Evolutionary conservation across 2,329 filamentous ascomycete species (phyloP).

Genomic region (Verticillium dahliae): DNA sequence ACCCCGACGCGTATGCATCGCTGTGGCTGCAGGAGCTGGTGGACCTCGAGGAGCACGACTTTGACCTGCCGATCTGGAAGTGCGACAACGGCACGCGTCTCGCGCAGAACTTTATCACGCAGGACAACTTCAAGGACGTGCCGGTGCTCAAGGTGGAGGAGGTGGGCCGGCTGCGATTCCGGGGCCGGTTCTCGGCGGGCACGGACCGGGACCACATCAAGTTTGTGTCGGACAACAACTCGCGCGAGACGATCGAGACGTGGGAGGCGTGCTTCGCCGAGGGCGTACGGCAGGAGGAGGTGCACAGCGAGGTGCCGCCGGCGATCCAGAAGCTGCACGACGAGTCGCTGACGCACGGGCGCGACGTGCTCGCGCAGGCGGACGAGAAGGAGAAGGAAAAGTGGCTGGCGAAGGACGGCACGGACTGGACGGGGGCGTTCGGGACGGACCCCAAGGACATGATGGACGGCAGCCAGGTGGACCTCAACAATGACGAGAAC

Average conservation of each 20-base stretch:
- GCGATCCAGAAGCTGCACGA: conserved; percentile 73
- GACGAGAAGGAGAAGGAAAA: conserved; percentile 65
- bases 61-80: conserved; percentile 88
- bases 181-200: conserved; percentile 78
- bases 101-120: conserved; percentile 87
- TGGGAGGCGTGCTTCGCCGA: conserved; percentile 91
- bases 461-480: conserved; percentile 24
- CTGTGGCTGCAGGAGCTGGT: conserved; percentile 82
- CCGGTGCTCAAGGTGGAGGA: conserved; percentile 73
- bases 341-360: conserved; percentile 68
- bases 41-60: conserved; percentile 69
- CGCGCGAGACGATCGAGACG: conserved; percentile 86
- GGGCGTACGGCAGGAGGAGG: conserved; percentile 68
- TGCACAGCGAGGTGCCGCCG: conserved; percentile 67
- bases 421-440: conserved; percentile 84
- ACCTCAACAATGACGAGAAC: conserved; percentile 29
- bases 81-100: conserved; percentile 70
- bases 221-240: conserved; percentile 82
- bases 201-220: conserved; percentile 79
- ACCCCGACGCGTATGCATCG: conserved; percentile 67
- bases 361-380: conserved; percentile 72
- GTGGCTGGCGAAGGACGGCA: conserved; percentile 74
- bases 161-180: conserved; percentile 75
- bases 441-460: conserved; percentile 62
- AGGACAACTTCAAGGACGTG: conserved; percentile 62